phyloP scores from a whole-genome alignment of 2,329 filamentous ascomycete genomes.

The Beauveria caledonica region DNA sequence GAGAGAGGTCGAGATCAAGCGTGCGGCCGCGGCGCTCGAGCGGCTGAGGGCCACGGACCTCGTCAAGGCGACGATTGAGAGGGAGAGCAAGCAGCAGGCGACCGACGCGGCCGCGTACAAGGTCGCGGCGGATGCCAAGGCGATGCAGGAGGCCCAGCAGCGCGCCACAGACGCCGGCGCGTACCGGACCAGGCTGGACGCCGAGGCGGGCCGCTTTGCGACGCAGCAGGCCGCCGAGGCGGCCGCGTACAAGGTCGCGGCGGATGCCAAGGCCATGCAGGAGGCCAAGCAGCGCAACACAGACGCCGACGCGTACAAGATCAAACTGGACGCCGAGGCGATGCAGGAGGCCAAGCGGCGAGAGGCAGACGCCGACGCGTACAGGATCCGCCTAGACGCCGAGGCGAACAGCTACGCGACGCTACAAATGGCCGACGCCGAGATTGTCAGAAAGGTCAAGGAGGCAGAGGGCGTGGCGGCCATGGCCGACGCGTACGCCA shows the following conservation, averaged over 20 bases:
- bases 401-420: slow-evolving; percentile 31
- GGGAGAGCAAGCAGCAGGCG: slow-evolving; percentile 59
- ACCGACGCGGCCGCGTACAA: slow-evolving; percentile 37
- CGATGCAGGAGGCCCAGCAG: slow-evolving; percentile 41
- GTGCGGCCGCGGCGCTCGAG: slow-evolving; percentile 72
- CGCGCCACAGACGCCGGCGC: slow-evolving; percentile 41
- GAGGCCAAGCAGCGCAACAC: slow-evolving; percentile 38
- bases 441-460: slow-evolving; percentile 52
- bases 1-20: slow-evolving; percentile 67
- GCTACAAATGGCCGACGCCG: slow-evolving; percentile 48
- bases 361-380: slow-evolving; percentile 23
- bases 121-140: slow-evolving; percentile 44
- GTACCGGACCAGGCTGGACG: slow-evolving; percentile 22
- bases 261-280: slow-evolving; percentile 46
- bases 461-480: slow-evolving; percentile 70
- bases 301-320: slow-evolving; percentile 28
- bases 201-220: slow-evolving; percentile 30
- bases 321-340: too few relatives aligned
- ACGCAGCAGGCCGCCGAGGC: slow-evolving; percentile 45
- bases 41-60: slow-evolving; percentile 67
- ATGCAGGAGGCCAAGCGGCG: too few relatives aligned
- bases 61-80: slow-evolving; percentile 58
- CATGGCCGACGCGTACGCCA: slow-evolving; percentile 73
- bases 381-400: slow-evolving; percentile 39
- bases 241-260: slow-evolving; percentile 43